These are phyloP conservation scores for Aspergillus cavernicola DNA, from an alignment of 495 filamentous ascomycete species.

Conservation along the genomic window DNA sequence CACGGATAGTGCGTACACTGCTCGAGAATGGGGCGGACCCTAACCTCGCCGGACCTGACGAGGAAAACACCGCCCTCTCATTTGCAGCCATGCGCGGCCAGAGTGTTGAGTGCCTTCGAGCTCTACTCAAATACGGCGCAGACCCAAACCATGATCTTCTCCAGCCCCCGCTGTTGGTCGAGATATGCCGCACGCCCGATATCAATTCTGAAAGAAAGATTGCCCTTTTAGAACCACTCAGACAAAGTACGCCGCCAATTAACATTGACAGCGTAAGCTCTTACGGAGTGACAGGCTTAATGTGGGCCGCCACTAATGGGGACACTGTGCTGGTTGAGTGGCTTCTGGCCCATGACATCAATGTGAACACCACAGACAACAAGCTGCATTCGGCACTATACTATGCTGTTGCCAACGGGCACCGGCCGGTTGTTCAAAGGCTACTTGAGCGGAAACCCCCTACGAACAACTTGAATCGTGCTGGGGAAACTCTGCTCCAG, in stretches of 20 bases:
- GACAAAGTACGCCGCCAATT: background rate
- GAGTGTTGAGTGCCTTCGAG: background rate
- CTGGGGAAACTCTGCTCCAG: background rate
- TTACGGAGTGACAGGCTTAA: background rate
- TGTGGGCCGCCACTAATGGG: background rate
- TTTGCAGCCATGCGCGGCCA: background rate
- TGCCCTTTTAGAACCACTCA: background rate
- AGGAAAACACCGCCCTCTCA: background rate
- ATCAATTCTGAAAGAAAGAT: background rate
- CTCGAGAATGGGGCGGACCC: background rate
- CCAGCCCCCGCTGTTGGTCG: background rate
- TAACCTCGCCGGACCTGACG: background rate
- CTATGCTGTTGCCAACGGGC: background rate
- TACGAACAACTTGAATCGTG: background rate
- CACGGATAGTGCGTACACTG: background rate
- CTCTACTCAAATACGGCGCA: background rate
- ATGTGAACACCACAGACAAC: background rate
- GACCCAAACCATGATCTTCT: background rate
- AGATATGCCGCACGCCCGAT: background rate
- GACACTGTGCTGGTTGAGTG: background rate
- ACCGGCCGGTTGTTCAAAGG: background rate
- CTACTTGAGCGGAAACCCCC: background rate
- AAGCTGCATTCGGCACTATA: background rate
- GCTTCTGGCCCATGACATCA: background rate
- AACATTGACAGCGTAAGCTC: background rate